Evolutionary conservation across 2,329 filamentous ascomycete species (phyloP), one percentile per base, ranked within the genome.

Genomic region (Macrophomina pseudophaseolina): DNA sequence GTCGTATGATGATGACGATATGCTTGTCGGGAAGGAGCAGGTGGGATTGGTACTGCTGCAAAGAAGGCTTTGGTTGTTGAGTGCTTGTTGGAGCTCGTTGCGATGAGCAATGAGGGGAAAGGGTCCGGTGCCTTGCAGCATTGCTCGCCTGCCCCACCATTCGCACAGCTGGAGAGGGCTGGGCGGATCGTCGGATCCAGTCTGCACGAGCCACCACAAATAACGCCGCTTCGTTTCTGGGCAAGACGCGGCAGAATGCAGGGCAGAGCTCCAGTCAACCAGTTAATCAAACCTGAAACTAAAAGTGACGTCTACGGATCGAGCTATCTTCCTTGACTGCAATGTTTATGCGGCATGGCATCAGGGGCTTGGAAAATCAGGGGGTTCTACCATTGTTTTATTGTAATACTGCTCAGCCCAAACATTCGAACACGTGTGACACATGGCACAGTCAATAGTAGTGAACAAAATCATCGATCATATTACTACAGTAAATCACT

Each of bases 401-500:
- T 33, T 33, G 12, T 23, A 23, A 18, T 40, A 12, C 18, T 8
- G 14, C 16, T 16, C 51, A n/a, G 51, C 30, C 30, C 30, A n/a
- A 33, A 33, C 30, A 33, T n/a, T 28, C 12, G n/a, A 28, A 16
- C 56, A 60, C 56, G 56, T 46, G 56, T 60, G 4, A 18, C 23
- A 18, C 32, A n/a, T 33, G 16, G 30, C 42, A 4, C 53, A 52
- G 40, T n/a, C 12, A 5, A 42, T 6, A 40, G 40, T 28, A 38
- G 23, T 7, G 32, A 40, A 30, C n/a, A 51, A 65, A 65, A 30
- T 65, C 63, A 46, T 65, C 32, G 63, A 65, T 65, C 64, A 44
- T 66, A 66, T 59, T 66, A 66, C 63, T 66, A 66, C 64, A 66
- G 38, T 46, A 60, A 52, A 8, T 35, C 42, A 53, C 64, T 59